Conservation (phyloP, 2,329 filamentous ascomycete genomes). For the Truncatella angustata region DNA sequence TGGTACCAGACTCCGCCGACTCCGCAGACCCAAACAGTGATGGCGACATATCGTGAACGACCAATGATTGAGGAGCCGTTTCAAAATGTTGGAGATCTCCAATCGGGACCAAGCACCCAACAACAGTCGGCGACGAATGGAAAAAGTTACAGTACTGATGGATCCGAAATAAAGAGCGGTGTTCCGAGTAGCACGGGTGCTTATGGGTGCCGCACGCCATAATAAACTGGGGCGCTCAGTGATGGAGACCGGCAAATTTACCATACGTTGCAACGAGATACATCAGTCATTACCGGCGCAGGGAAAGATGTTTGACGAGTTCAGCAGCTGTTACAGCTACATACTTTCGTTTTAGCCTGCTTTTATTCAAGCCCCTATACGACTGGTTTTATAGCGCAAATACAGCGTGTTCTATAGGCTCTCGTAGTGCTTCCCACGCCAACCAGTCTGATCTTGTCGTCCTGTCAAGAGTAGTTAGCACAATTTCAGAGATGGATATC, state of each 20-base stretch:
- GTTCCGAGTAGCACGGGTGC: no score
- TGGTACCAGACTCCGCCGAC: background rate
- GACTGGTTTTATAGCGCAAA: slow-evolving; percentile 61
- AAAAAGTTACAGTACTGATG: no score
- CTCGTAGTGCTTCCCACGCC: slow-evolving; percentile 82
- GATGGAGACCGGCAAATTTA: no score
- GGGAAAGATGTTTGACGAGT: no score
- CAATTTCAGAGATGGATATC: background rate
- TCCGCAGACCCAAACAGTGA: background rate
- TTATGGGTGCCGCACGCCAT: no score
- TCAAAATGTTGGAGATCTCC: background rate
- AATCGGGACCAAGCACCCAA: background rate
- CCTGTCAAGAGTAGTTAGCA: slow-evolving; percentile 46
- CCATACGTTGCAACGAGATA: no score
- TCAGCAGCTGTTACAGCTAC: no score
- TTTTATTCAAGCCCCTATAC: no score
- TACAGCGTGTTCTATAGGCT: slow-evolving; percentile 64
- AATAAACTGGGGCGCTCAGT: no score
- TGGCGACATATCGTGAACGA: background rate
- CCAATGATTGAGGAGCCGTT: background rate
- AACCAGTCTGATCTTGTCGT: slow-evolving; percentile 97
- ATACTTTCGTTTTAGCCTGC: no score
- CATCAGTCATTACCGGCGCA: no score
- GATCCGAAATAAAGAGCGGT: no score
- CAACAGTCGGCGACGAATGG: background rate